A percentile compares a stretch with the other conserved stretches of the same genome.
Evolutionary conservation across 192 early-diverging fungal genomes (phyloP).

Genomic region (Spizellomyces sp.): DNA sequence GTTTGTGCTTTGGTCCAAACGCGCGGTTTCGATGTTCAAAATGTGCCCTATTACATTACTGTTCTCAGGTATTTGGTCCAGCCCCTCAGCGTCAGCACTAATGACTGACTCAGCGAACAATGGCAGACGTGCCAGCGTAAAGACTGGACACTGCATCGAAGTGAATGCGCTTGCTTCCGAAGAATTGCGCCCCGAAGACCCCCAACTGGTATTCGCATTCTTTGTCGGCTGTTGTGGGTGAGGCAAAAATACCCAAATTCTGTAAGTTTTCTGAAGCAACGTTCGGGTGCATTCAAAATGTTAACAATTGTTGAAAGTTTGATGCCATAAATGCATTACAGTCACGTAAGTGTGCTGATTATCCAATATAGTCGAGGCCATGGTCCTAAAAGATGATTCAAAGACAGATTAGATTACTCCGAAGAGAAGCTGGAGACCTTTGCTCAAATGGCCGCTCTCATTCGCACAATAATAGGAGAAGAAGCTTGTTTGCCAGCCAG

Average conservation of each 20-base stretch:
- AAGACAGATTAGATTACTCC: conserved; percentile 16
- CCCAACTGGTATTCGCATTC: conserved; percentile 35
- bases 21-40: conserved; percentile 20
- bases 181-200: conserved; percentile 25
- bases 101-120: background rate
- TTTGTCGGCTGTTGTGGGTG: conserved; percentile 34
- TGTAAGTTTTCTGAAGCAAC: background rate
- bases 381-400: background rate
- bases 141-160: conserved; percentile 23
- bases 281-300: background rate
- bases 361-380: background rate
- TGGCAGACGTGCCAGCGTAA: conserved; percentile 20
- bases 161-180: conserved; percentile 18
- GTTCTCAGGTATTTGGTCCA: conserved; percentile 28
- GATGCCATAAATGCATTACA: background rate
- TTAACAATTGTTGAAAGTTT: background rate
- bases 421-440: conserved; percentile 36
- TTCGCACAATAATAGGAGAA: conserved; percentile 27
- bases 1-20: conserved; percentile 17
- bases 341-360: conserved; percentile 4
- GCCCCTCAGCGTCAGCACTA: background rate
- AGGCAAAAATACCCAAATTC: background rate
- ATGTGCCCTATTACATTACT: conserved; percentile 28
- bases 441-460: conserved; percentile 45
- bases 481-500: conserved; percentile 11